Percentiles rank a stretch among this genome's conserved stretches.
Conservation (phyloP, 1,284 basidiomycete genomes). For the Pseudozyma pruni region DNA sequence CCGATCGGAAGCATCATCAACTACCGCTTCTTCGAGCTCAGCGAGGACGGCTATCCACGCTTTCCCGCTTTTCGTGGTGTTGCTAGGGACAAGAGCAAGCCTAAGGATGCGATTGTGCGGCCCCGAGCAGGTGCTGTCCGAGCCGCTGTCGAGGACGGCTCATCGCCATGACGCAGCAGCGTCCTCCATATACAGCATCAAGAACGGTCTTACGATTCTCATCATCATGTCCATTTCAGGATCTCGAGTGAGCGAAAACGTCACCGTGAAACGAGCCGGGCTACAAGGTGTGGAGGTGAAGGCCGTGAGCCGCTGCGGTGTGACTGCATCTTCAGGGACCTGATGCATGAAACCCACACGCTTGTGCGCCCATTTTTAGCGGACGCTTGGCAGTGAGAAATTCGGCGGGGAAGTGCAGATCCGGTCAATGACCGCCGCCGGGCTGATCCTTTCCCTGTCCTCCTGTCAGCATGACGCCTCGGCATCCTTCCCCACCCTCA, state of each 20-base stretch:
- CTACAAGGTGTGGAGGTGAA: too few species aligned
- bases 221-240: too few species aligned
- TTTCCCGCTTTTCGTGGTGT: slow-evolving; percentile 76
- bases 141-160: slow-evolving; percentile 6
- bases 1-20: slow-evolving; percentile 74
- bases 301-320: slow-evolving; percentile 2
- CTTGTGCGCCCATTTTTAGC: too few species aligned
- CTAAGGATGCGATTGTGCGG: slow-evolving; percentile 54
- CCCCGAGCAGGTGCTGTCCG: slow-evolving; percentile 17
- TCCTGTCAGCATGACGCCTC: too few species aligned
- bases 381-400: not conserved
- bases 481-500: not conserved
- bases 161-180: too few species aligned
- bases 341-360: slow-evolving; percentile 1
- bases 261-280: too few species aligned
- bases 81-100: slow-evolving; percentile 57
- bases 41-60: slow-evolving; percentile 71
- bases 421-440: too few species aligned
- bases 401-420: not conserved
- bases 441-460: too few species aligned
- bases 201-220: not conserved
- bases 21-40: slow-evolving; percentile 76
- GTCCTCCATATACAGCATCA: too few species aligned
- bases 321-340: slow-evolving; percentile 10
- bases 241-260: too few species aligned